Evolutionary conservation across 352 stramenopile species (phyloP).

Genomic region (Globisporangium echinulatum): DNA sequence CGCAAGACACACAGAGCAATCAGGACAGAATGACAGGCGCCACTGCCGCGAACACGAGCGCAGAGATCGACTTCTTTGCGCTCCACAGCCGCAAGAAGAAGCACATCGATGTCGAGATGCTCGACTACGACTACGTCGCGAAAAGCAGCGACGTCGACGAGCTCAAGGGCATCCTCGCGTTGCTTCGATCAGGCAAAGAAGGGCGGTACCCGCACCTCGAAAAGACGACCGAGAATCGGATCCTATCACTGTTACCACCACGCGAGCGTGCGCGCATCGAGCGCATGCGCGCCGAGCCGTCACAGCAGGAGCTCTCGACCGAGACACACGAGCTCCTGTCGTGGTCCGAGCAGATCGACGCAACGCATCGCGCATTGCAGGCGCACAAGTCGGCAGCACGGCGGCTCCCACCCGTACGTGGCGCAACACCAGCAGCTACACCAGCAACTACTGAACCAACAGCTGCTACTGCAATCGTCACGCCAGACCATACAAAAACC

Average conservation of each 20-base stretch:
- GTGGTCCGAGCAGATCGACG: slow-evolving; percentile 60
- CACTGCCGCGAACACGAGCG: slow-evolving; percentile 3
- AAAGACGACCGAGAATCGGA: slow-evolving; percentile 59
- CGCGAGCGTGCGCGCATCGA: slow-evolving; percentile 73
- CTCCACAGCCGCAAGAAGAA: slow-evolving; percentile 68
- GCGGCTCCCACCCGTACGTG: slow-evolving; percentile 46
- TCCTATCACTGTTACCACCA: slow-evolving; percentile 72
- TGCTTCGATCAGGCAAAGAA: slow-evolving; percentile 86
- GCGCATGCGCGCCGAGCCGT: slow-evolving; percentile 52
- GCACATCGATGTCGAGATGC: slow-evolving; percentile 76
- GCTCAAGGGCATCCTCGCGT: slow-evolving; percentile 81
- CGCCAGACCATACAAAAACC: not conserved
- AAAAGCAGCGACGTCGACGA: slow-evolving; percentile 77
- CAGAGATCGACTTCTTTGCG: slow-evolving; percentile 66
- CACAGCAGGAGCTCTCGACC: slow-evolving; percentile 37
- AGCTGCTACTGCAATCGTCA: slow-evolving; percentile 4
- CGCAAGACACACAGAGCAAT: no score
- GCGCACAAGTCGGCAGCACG: slow-evolving; percentile 14
- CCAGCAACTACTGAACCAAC: slow-evolving; percentile 5
- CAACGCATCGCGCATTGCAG: slow-evolving; percentile 44
- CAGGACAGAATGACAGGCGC: slow-evolving; percentile 3
- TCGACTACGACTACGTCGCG: slow-evolving; percentile 91
- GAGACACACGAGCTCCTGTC: slow-evolving; percentile 56
- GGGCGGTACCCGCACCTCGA: slow-evolving; percentile 88
- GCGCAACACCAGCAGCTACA: slow-evolving; percentile 7